Base-by-base conservation (phyloP, 768 basidiomycete species). In the Suillus sp. region DNA sequence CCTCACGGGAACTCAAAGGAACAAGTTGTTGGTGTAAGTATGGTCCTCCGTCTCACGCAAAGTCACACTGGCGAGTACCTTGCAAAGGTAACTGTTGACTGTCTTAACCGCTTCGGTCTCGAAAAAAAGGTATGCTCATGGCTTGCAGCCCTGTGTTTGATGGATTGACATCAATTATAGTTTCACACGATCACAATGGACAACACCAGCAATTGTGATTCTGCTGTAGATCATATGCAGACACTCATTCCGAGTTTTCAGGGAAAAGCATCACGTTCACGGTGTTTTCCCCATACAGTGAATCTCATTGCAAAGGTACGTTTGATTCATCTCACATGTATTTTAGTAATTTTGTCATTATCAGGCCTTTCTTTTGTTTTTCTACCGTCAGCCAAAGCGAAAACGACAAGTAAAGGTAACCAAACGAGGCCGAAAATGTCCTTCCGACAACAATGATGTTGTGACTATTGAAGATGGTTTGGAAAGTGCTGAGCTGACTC, bases 251-350 rank as follows among this genome's bases (percentile, higher is more conserved):
- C n/a, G n/a, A n/a, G n/a, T n/a, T n/a, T n/a, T n/a, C n/a, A n/a
- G n/a, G n/a, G n/a, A n/a, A n/a, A n/a, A n/a, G n/a, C n/a, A n/a
- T n/a, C n/a, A n/a, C n/a, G n/a, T n/a, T n/a, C n/a, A n/a, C n/a
- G n/a, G 1, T 78, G 77, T 65, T 64, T 75, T 30, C 69, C 71
- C 18, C 75, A 77, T 54, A 74, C 72, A 55, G 22, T 77, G 9
- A 76, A 78, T 64, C 64, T 78, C 4, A 69, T 76, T 60, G 75
- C 73, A 20, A 76, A 78, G 69, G 76, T 75, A 59, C 7, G 3
- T 16, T 30, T 8, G 10, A 27, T 27, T 22, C 4, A 30, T 3
- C 3, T 30, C 18, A 14, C 48, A 50, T 25, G 11, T 50, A 4
- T n/a, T 9, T 1, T 4, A 4, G n/a, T 43, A 9, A 45, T 4